Evolutionary conservation across 352 stramenopile genomes (phyloP).

Genomic region (Albugo laibachii): DNA sequence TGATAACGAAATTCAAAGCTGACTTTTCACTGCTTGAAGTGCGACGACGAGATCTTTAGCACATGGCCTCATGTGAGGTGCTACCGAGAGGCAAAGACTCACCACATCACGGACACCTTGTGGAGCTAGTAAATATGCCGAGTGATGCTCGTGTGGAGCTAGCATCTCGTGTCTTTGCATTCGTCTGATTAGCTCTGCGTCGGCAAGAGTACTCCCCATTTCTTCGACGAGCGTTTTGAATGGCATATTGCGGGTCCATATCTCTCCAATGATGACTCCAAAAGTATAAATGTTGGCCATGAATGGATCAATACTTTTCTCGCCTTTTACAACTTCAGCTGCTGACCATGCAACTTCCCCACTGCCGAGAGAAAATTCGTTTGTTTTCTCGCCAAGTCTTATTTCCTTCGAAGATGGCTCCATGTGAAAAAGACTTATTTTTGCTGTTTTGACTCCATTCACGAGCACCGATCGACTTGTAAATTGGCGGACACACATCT

Average conservation of each 20-base stretch:
- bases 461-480: slow-evolving; percentile 41
- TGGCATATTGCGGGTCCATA: slow-evolving; percentile 25
- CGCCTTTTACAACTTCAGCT: slow-evolving; percentile 19
- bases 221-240: slow-evolving; percentile 25
- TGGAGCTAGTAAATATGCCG: slow-evolving; percentile 18
- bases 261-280: slow-evolving; percentile 34
- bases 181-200: slow-evolving; percentile 23
- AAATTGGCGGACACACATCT: slow-evolving; percentile 23
- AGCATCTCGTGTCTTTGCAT: slow-evolving; percentile 16
- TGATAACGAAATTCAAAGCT: too few species aligned
- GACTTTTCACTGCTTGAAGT: too few species aligned
- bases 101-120: slow-evolving; percentile 19
- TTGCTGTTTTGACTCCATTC: slow-evolving; percentile 34
- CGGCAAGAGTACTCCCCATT: slow-evolving; percentile 27
- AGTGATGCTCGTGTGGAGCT: slow-evolving; percentile 21
- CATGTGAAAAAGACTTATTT: slow-evolving; percentile 26
- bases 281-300: slow-evolving; percentile 48
- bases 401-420: background rate
- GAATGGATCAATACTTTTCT: slow-evolving; percentile 16
- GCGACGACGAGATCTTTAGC: slow-evolving; percentile 20
- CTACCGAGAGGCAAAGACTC: slow-evolving; percentile 24
- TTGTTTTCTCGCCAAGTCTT: background rate
- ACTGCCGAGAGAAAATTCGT: slow-evolving; percentile 17
- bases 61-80: slow-evolving; percentile 24
- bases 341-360: slow-evolving; percentile 27